Percentiles rank a stretch among this genome's conserved stretches.
Evolutionary conservation across 169 alveolate genomes (phyloP).

Genomic region (Babesia ovata): DNA sequence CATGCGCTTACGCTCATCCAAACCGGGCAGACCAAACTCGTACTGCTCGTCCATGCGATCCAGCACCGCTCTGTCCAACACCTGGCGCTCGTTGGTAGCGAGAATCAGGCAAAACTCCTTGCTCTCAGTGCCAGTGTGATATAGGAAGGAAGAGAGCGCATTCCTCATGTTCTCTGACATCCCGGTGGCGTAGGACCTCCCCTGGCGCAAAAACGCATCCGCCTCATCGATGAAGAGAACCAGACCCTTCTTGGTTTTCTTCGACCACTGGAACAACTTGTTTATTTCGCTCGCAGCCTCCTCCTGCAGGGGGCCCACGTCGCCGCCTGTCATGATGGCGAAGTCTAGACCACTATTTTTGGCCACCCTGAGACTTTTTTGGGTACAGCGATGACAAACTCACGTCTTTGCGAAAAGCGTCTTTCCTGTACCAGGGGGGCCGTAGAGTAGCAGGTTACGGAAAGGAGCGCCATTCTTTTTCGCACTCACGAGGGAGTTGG

Average conservation of each 20-base stretch:
- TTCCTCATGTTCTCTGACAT: constrained; percentile 92
- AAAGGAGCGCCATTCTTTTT: constrained; percentile 90
- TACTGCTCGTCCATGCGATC: constrained; percentile 94
- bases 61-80: constrained; percentile 91
- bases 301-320: constrained; percentile 95
- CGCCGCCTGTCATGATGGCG: constrained; percentile 96
- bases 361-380: constrained; percentile 79
- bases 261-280: constrained; percentile 95
- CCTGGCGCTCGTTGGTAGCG: constrained; percentile 95
- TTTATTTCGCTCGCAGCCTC: constrained; percentile 93
- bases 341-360: constrained; percentile 91
- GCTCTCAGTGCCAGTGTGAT: constrained; percentile 96
- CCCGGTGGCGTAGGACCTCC: constrained; percentile 81
- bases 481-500: constrained; percentile 91
- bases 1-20: constrained; percentile 89
- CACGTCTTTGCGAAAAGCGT: constrained; percentile 90
- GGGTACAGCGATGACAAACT: constrained; percentile 29
- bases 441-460: constrained; percentile 91
- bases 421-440: constrained; percentile 97
- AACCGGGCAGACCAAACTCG: constrained; percentile 91
- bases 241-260: constrained; percentile 88
- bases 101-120: constrained; percentile 89
- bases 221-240: constrained; percentile 97
- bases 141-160: constrained; percentile 90
- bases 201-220: constrained; percentile 93